Evolutionary conservation across 164 flowering plant species (phyloP), one percentile per base, ranked within the genome.

Genomic region (Nymphaea colorata): DNA sequence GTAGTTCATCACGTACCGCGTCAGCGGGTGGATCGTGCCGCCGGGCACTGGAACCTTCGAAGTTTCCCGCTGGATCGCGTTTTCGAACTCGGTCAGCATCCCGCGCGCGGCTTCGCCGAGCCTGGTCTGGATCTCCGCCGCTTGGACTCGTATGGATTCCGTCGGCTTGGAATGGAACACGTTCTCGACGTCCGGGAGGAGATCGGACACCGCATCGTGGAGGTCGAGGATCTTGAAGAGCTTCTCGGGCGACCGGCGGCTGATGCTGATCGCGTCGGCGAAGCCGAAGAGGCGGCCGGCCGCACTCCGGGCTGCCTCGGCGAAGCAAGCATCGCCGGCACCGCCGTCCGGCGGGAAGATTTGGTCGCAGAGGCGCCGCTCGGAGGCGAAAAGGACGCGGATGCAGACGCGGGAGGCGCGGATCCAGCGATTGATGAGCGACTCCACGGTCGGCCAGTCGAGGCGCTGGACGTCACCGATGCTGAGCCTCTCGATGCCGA

Each of bases 1-100:
- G 43, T 91, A 91, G 64, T 94, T 90, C 96, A 94, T 91, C 68
- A 90, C 97, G 71, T 89, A 89, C 76, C 96, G 79, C 7, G 97
- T 88, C 72, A 93, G 70, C 0, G 97, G 96, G 67, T 91, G 98
- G 66, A 93, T 75, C 0, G 94, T 86, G 17, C 97, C 96, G 3
- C 96, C 97, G 2, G 92, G 93, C 6, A 91, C 88, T 2, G 91
- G 87, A n/a, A 82, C 76, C 73, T 41, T 76, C 0, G 94, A 85
- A 0, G 87, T 85, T 71, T 93, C 98, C 0, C 84, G 75, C 15
- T 87, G 81, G 44, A 93, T 92, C 0, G 86, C 90, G 64, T 80
- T 86, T 84, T 93, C 98, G 68, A 93, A 89, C 68, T 89, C 98
- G 4, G 90, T 85, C 5, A 93, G 60, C 6, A 82, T 89, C 66